Conservation (phyloP, 1,284 basidiomycete species). For the Golubevia sp. region DNA sequence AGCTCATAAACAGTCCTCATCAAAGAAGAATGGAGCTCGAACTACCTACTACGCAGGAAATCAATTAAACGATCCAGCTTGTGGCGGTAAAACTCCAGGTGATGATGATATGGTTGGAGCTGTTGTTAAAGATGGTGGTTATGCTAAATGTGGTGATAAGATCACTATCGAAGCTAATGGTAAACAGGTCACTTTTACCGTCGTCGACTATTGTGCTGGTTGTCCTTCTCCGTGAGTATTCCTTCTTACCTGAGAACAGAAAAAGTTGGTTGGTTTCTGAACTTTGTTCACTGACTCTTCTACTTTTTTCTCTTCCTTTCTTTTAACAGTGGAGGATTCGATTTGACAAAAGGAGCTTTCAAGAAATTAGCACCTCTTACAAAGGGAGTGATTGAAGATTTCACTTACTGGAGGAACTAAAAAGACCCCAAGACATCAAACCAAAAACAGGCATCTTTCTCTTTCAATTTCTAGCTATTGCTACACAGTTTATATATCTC, state of each 20-base stretch:
- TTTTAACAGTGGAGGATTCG: conserved; percentile 17
- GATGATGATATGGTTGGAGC: conserved; percentile 42
- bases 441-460: neutral
- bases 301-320: neutral
- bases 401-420: conserved; percentile 29
- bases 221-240: conserved; percentile 18
- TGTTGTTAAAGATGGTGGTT: conserved; percentile 36
- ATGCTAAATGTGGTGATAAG: conserved; percentile 44
- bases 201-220: conserved; percentile 41
- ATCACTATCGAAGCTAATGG: conserved; percentile 21
- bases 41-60: conserved; percentile 43
- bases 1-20: neutral
- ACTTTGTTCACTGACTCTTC: no score
- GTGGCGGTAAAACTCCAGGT: conserved; percentile 40
- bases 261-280: neutral
- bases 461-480: neutral
- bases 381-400: conserved; percentile 34
- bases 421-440: neutral
- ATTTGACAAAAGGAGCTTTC: conserved; percentile 42
- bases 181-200: conserved; percentile 36
- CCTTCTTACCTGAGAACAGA: neutral
- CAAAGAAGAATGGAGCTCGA: conserved; percentile 3
- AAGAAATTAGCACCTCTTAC: conserved; percentile 30
- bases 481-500: conserved; percentile 3
- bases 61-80: conserved; percentile 46